Percentiles rank a stretch among this genome's conserved stretches.
Evolutionary conservation across 2,329 filamentous ascomycete species (phyloP).

Genomic region (Geosmithia morbida): DNA sequence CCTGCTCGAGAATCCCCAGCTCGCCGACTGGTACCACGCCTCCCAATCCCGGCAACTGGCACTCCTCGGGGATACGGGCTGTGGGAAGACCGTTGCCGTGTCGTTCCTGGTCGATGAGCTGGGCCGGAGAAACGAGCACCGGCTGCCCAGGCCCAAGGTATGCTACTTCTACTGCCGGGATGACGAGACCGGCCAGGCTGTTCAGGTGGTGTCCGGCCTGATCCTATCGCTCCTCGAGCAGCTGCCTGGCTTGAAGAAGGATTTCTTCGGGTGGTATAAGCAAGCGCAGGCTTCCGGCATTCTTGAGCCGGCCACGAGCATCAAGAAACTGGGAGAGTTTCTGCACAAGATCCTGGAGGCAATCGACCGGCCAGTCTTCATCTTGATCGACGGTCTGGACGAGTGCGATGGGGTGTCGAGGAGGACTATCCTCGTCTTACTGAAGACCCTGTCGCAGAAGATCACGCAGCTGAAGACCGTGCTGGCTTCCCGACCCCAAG

Average conservation of each 20-base stretch:
- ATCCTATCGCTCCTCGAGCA: conserved; percentile 5
- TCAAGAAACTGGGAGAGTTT: conserved; percentile 5
- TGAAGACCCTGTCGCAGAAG: conserved; percentile 3
- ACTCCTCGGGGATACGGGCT: conserved; percentile 7
- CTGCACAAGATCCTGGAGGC: conserved; percentile 2
- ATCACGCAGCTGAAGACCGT: conserved; percentile 5
- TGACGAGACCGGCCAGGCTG: conserved; percentile 7
- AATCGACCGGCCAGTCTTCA: conserved; percentile 5
- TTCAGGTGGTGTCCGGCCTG: neutral
- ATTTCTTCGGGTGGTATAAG: conserved; percentile 6
- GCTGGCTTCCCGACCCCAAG: conserved; percentile 4
- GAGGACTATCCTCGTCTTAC: conserved; percentile 5
- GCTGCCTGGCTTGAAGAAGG: conserved; percentile 4
- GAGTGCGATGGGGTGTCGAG: conserved; percentile 11
- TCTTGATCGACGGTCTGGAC: conserved; percentile 13
- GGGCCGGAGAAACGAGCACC: conserved; percentile 3
- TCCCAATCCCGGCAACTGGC: conserved; percentile 4
- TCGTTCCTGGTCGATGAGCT: conserved; percentile 6
- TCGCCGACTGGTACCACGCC: conserved; percentile 5
- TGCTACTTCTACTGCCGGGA: conserved; percentile 14
- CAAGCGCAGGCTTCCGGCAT: conserved; percentile 1
- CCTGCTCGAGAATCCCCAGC: conserved; percentile 3
- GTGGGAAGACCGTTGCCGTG: conserved; percentile 8
- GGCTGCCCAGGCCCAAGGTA: conserved; percentile 8
- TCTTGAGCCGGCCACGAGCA: conserved; percentile 1